Conservation (phyloP, 257 asterid genomes). For the Apocynum venetum region DNA sequence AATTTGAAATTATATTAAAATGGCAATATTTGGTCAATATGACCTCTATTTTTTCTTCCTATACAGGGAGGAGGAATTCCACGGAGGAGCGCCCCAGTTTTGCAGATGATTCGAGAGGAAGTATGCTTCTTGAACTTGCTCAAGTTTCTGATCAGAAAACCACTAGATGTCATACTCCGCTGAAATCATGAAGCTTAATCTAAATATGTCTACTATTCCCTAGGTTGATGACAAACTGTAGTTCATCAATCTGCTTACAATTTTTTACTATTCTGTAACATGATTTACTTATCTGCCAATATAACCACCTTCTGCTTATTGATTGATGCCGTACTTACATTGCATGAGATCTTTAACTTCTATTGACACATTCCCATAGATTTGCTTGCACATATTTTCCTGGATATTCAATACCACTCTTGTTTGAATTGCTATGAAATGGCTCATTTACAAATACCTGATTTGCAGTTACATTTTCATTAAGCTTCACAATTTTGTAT, state of each 20-base stretch:
- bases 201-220: not conserved
- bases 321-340: not conserved
- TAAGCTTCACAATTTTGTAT: slow-evolving; percentile 13
- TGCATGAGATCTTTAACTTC: slow-evolving; percentile 1
- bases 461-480: not conserved
- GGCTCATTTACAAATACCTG: not conserved
- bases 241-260: not conserved
- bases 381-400: not conserved
- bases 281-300: not conserved
- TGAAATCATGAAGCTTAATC: not conserved
- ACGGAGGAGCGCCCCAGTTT: slow-evolving; percentile 83
- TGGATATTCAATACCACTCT: not conserved
- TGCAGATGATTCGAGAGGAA: slow-evolving; percentile 81
- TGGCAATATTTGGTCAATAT: slow-evolving; percentile 4
- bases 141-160: slow-evolving; percentile 3
- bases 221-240: not conserved
- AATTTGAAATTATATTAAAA: not conserved
- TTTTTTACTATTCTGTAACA: not conserved
- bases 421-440: not conserved
- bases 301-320: not conserved
- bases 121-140: slow-evolving; percentile 41
- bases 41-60: slow-evolving; percentile 15
- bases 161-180: slow-evolving; percentile 8
- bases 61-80: slow-evolving; percentile 93
- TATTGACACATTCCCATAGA: not conserved